Percentiles rank a stretch among this genome's conserved stretches.
These are phyloP conservation scores for Wickerhamomyces queroliae DNA, from an alignment of 805 yeast species.

Conservation along the genomic window DNA sequence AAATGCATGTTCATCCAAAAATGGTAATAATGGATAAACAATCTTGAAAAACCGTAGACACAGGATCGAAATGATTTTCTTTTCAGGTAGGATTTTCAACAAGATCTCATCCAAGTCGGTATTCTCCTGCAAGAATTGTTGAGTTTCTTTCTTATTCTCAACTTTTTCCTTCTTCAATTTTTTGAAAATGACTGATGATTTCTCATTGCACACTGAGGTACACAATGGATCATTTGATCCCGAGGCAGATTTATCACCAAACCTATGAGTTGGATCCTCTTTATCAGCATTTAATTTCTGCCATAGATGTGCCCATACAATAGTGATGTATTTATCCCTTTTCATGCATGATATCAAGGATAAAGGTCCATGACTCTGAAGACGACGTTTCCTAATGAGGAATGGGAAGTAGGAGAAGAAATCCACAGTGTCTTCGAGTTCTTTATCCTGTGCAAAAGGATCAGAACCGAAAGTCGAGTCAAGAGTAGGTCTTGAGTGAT, in stretches of 20 bases:
- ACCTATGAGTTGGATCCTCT: neutral
- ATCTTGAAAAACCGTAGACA: slow-evolving; percentile 19
- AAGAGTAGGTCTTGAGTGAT: neutral
- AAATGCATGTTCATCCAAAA: slow-evolving; percentile 17
- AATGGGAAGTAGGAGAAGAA: slow-evolving; percentile 41
- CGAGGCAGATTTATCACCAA: neutral
- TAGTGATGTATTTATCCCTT: slow-evolving; percentile 36
- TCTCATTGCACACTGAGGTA: neutral
- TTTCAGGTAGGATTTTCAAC: slow-evolving; percentile 12
- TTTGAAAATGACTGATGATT: neutral
- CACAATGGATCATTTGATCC: neutral
- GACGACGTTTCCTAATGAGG: slow-evolving; percentile 31
- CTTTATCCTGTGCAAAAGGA: no score
- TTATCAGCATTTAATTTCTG: slow-evolving; percentile 7
- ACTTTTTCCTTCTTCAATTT: slow-evolving; percentile 11
- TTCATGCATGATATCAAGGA: slow-evolving; percentile 42
- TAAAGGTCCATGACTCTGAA: slow-evolving; percentile 46
- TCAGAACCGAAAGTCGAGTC: no score
- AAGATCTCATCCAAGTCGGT: slow-evolving; percentile 8
- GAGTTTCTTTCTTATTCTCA: slow-evolving; percentile 2
- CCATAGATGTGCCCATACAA: slow-evolving; percentile 28
- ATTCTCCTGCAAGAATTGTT: neutral
- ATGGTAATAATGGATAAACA: slow-evolving; percentile 21
- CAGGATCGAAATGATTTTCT: slow-evolving; percentile 9
- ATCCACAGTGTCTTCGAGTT: slow-evolving; percentile 31